Evolutionary conservation across 129 eudicot species (phyloP).

Genomic region (Calendula officinalis): DNA sequence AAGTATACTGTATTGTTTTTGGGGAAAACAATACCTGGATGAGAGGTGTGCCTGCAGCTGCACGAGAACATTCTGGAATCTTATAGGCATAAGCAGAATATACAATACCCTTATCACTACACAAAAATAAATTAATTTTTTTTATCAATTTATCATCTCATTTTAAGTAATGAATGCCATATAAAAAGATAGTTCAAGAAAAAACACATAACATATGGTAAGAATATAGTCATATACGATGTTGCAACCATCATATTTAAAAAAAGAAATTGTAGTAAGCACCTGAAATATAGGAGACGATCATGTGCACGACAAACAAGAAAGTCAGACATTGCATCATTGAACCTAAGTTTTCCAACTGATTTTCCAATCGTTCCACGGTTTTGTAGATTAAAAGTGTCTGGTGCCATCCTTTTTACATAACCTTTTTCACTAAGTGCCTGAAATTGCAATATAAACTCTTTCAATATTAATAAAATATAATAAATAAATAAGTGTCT

Average conservation of each 20-base stretch:
- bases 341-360: slow-evolving; percentile 86
- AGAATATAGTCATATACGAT: slow-evolving; percentile 24
- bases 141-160: too few relatives aligned
- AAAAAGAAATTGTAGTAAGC: slow-evolving; percentile 14
- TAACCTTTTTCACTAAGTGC: slow-evolving; percentile 93
- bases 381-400: slow-evolving; percentile 72
- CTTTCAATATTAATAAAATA: slow-evolving; percentile 13
- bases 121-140: background rate
- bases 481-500: background rate
- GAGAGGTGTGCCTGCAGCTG: slow-evolving; percentile 95
- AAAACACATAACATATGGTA: slow-evolving; percentile 20
- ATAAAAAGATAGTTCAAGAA: too few relatives aligned
- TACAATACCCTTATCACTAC: slow-evolving; percentile 91
- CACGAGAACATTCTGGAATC: slow-evolving; percentile 91
- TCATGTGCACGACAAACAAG: slow-evolving; percentile 86
- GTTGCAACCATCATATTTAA: slow-evolving; percentile 7
- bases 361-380: slow-evolving; percentile 96
- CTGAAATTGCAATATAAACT: slow-evolving; percentile 34
- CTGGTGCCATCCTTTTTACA: slow-evolving; percentile 85
- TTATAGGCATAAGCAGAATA: slow-evolving; percentile 86
- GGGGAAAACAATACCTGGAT: slow-evolving; percentile 54
- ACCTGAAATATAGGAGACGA: slow-evolving; percentile 84
- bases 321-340: slow-evolving; percentile 87
- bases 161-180: too few relatives aligned
- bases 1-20: too few relatives aligned